Evolutionary conservation across 2,329 filamentous ascomycete genomes (phyloP), one percentile per base, ranked within the genome.

Genomic region (Macrophomina tecta): DNA sequence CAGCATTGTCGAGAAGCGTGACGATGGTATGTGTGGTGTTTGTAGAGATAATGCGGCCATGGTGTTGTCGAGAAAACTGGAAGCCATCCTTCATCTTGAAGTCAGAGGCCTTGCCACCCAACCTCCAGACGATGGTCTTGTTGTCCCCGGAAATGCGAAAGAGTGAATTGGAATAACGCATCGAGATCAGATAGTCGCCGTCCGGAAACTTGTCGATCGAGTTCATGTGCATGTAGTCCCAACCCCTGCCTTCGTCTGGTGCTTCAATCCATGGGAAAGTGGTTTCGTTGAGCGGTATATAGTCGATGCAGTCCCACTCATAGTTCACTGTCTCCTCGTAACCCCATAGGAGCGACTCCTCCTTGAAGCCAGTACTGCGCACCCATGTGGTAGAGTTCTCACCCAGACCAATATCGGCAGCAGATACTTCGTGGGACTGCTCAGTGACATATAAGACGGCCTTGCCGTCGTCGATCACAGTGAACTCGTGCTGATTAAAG

Each of bases 231-330:
- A 80, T 81, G 70, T 76, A 82, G 67, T 82, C 80, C 70, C 72
- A 74, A 9, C 53, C 42, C 18, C 28, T 11, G 34, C 18, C 40
- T 51, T 55, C 45, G 5, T 60, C 55, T 12, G 53, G 45, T n/a
- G 18, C 9, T 18, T 62, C 48, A 38, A 40, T 36, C 65, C 65
- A 67, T 1, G 46, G 55, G 7, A 40, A 63, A 9, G 65, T 62
- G 49, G 56, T 67, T 40, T 67, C 65, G n/a, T 67, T 62, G 8
- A 67, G 84, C 51, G 81, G 77, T 14, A 87, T 78, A 72, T 88
- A 83, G 66, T 87, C 85, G 9, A 88, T 75, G 69, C 83, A 85
- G 34, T 80, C 81, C 87, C 86, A 89, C 69, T 89, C 86, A 69
- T 88, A 89, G 9, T 88, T 68, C 4, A 78, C 76, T 16, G 74